phyloP scores from a whole-genome alignment of 768 basidiomycete species.

The Tylopilus sp. region DNA sequence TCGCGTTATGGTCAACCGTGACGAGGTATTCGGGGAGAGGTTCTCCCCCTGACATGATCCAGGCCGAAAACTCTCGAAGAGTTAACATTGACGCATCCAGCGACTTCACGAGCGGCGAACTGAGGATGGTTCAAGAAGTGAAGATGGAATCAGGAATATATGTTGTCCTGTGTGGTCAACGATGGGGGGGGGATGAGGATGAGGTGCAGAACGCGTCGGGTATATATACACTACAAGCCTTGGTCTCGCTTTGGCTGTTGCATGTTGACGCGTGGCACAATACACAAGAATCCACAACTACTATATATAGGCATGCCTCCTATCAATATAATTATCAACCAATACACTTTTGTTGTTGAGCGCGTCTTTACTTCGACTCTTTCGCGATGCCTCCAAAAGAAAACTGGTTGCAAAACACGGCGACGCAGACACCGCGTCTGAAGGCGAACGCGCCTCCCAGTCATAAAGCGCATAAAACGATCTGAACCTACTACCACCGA shows the following conservation, averaged over 20 bases:
- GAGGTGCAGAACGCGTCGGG: not conserved
- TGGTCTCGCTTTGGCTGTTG: not conserved
- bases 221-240: not conserved
- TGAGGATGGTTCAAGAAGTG: not conserved
- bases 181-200: not conserved
- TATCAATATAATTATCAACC: not conserved
- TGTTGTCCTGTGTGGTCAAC: not conserved
- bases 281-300: constrained; percentile 8
- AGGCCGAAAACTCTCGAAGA: constrained; percentile 64
- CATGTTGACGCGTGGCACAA: not conserved
- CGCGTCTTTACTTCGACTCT: not conserved
- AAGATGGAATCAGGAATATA: no score
- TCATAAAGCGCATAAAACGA: constrained; percentile 29
- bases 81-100: constrained; percentile 41
- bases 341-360: no score
- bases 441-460: constrained; percentile 24
- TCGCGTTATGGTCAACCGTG: constrained; percentile 40
- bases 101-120: not conserved
- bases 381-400: constrained; percentile 30
- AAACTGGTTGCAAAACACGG: constrained; percentile 32
- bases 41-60: constrained; percentile 54
- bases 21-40: constrained; percentile 55
- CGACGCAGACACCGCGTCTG: constrained; percentile 30
- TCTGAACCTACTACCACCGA: constrained; percentile 14
- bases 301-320: constrained; percentile 4